Percentiles rank a stretch among this genome's conserved stretches.
phyloP scores from a whole-genome alignment of 768 basidiomycete species.

The Megacollybia marginata region DNA sequence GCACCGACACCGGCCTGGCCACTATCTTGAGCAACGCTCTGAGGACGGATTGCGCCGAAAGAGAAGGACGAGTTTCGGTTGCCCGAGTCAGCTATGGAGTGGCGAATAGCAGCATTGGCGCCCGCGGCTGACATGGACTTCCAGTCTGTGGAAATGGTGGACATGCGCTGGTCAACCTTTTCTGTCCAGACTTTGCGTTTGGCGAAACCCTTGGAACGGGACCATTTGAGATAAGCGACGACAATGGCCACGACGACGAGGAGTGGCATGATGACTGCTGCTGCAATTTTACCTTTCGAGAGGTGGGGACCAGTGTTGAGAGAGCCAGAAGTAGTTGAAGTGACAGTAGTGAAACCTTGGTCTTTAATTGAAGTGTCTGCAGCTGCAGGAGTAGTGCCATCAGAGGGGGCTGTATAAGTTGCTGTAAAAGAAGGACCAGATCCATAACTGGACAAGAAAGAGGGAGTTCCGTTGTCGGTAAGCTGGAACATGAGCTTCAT shows the following conservation, averaged over 20 bases:
- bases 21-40: slow-evolving; percentile 32
- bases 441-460: slow-evolving; percentile 46
- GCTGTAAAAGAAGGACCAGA: slow-evolving; percentile 67
- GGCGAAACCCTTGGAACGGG: slow-evolving; percentile 39
- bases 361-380: slow-evolving; percentile 28
- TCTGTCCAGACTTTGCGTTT: slow-evolving; percentile 56
- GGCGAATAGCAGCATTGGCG: slow-evolving; percentile 67
- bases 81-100: slow-evolving; percentile 46
- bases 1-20: slow-evolving; percentile 35
- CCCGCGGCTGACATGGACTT: slow-evolving; percentile 63
- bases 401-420: slow-evolving; percentile 40
- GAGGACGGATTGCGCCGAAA: slow-evolving; percentile 52
- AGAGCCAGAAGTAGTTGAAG: slow-evolving; percentile 27
- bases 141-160: slow-evolving; percentile 74
- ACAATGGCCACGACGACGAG: slow-evolving; percentile 44
- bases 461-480: slow-evolving; percentile 38
- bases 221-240: slow-evolving; percentile 44
- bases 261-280: slow-evolving; percentile 53
- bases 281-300: slow-evolving; percentile 55
- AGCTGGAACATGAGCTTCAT: slow-evolving; percentile 54
- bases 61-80: slow-evolving; percentile 40
- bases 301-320: slow-evolving; percentile 21
- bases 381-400: slow-evolving; percentile 27
- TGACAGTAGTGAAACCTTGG: slow-evolving; percentile 31
- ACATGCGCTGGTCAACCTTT: slow-evolving; percentile 77